Base-by-base conservation (phyloP, 805 yeast species). In the Ogataea philodendri region DNA sequence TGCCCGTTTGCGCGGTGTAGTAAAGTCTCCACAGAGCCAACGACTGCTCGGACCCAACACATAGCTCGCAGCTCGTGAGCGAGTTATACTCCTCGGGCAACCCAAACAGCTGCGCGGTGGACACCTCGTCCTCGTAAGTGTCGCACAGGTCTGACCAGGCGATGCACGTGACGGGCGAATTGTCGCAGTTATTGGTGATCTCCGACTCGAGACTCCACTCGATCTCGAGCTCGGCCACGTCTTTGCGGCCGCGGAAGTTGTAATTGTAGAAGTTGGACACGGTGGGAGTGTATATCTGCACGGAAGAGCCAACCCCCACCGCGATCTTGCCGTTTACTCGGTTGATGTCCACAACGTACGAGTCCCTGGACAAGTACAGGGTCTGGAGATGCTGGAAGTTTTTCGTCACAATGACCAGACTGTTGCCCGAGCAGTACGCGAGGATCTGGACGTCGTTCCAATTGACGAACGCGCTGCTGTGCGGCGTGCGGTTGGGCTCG, bases 361-460 rank as follows among this genome's bases (percentile, higher is more conserved):
- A 80, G 52, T 85, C 95, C 2, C 64, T 44, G 8, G 77, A 78
- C 15, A 87, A 64, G 48, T 84, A 84, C 1, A 87, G 63, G 0
- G 96, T 87, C 58, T 90, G 97, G 11, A 88, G 60, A 42, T 81
- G 62, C 15, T 63, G 59, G 39, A 69, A 63, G 30, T 70, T 65
- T 41, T 73, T 70, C 6, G 81, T 67, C 3, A 80, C 55, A 4
- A 84, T 70, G 21, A 90, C 83, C 46, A 90, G 66, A 55, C 86
- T 87, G 61, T 87, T 87, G 1, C 96, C 97, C 1, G 96, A 85
- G 39, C 88, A 84, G 56, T 90, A 90, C 1, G 78, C 78, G 21
- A 84, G 61, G 2, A 87, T 59, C 33, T 76, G 72, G 41, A 75
- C 76, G 8, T 68, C 67, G 37, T 76, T 76, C 95, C 95, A 87